phyloP scores from a whole-genome alignment of 805 yeast species.

The Candida silvicultrix region DNA sequence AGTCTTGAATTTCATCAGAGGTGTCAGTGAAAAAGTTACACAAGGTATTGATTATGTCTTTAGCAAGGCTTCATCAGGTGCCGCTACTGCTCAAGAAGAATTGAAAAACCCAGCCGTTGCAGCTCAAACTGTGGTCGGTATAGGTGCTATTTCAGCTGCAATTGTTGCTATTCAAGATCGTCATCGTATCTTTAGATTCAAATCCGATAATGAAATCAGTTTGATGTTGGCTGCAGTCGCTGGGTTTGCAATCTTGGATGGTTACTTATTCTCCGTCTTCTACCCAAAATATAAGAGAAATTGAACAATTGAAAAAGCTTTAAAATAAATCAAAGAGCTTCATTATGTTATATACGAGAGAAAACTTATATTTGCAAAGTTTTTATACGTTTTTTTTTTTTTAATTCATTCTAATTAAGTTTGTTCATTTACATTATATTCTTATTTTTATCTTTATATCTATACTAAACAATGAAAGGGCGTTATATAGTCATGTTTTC shows the following conservation, averaged over 20 bases:
- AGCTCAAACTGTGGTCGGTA: constrained; percentile 43
- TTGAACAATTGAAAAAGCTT: too few relatives aligned
- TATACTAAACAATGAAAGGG: not conserved
- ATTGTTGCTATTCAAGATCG: constrained; percentile 46
- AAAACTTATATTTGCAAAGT: not conserved
- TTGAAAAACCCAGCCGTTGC: constrained; percentile 59
- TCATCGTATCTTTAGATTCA: constrained; percentile 36
- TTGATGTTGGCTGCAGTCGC: constrained; percentile 46
- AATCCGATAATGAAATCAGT: constrained; percentile 40
- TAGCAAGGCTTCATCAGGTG: constrained; percentile 16
- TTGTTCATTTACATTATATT: not conserved
- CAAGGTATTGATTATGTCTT: constrained; percentile 15
- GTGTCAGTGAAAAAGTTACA: constrained; percentile 15
- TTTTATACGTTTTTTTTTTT: not conserved
- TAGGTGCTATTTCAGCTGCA: constrained; percentile 41
- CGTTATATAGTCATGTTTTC: not conserved
- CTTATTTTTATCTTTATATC: not conserved
- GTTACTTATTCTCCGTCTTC: constrained; percentile 43
- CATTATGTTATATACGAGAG: not conserved
- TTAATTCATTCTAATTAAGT: not conserved
- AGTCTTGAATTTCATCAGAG: constrained; percentile 16
- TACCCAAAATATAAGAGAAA: constrained; percentile 49
- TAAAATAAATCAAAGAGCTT: not conserved
- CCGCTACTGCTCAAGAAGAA: constrained; percentile 28
- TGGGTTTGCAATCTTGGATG: constrained; percentile 50